Percentiles rank a stretch among this genome's conserved stretches.
These are phyloP conservation scores for Backusella morwellensis DNA, from an alignment of 192 early-diverging fungal species.

Conservation along the genomic window DNA sequence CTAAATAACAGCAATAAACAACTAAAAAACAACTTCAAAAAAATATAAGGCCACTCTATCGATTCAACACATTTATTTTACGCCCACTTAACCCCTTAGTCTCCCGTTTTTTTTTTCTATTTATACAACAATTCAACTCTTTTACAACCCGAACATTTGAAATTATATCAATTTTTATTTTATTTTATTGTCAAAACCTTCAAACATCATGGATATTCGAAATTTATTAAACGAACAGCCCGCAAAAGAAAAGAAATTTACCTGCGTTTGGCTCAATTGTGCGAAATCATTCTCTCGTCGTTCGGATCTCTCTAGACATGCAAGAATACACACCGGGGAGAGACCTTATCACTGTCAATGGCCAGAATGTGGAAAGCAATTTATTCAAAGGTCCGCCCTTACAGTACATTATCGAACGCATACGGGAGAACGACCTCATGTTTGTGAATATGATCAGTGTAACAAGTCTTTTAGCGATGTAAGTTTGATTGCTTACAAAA, in stretches of 20 bases:
- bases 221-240: constrained; percentile 15
- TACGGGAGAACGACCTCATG: constrained; percentile 65
- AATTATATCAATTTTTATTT: background rate
- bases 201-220: constrained; percentile 15
- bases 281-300: constrained; percentile 66
- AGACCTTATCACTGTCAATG: constrained; percentile 66
- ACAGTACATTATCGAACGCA: constrained; percentile 76
- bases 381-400: constrained; percentile 75
- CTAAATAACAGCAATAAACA: background rate
- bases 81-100: background rate
- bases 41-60: background rate
- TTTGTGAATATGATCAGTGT: constrained; percentile 62
- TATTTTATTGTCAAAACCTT: background rate
- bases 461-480: constrained; percentile 71
- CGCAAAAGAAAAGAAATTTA: constrained; percentile 35
- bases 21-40: background rate
- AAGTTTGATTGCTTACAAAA: background rate
- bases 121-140: background rate
- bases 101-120: background rate
- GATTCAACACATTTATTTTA: constrained; percentile 6
- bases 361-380: constrained; percentile 67
- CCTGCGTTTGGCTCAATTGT: constrained; percentile 61
- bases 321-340: constrained; percentile 71
- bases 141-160: background rate
- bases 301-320: constrained; percentile 70